Evolutionary conservation across 192 early-diverging fungal species (phyloP), one percentile per base, ranked within the genome.

Genomic region (Gryganskiella cystojenkinii): DNA sequence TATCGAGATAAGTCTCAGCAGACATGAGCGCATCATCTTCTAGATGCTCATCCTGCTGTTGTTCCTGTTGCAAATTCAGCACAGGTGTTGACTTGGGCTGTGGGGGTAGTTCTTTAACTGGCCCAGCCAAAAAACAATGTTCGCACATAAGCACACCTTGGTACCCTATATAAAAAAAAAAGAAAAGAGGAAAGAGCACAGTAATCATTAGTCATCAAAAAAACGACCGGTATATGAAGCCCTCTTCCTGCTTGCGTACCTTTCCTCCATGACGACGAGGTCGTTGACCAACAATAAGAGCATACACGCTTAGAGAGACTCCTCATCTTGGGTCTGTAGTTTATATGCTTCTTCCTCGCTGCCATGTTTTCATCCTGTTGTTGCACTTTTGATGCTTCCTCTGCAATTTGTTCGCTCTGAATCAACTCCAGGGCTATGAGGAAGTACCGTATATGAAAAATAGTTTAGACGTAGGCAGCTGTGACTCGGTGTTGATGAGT

Each of bases 101-200:
- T 44, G 43, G 15, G 72, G 72, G 49, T 11, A 52, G 65, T n/a
- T 82, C 81, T 37, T 84, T 83, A 8, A 81, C 70, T 1, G 86
- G 76, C 7, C 87, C 88, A 14, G 87, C 63, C 28, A 83, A 67
- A 63, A 89, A 92, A 67, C 91, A 92, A 20, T 75, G 74, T 63
- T 88, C 85, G 64, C 91, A 92, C 90, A 92, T 90, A 4, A 90
- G 71, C 6, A 92, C 85, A 3, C 90, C 90, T 43, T 92, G 86
- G 66, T 91, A 91, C 5, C 91, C 91, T 86, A 57, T 24, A 13
- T 14, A 25, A n/a, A 46, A 31, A 19, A 50, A 54, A 42, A 14
- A 45, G 1, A 6, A 9, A 0, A 35, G 17, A 33, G 44, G 15
- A 3, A 13, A 25, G 34, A 28, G 42, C 22, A 22, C 42, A 45